Conservation (phyloP, 169 alveolate species). For the Plasmodium vivax region DNA sequence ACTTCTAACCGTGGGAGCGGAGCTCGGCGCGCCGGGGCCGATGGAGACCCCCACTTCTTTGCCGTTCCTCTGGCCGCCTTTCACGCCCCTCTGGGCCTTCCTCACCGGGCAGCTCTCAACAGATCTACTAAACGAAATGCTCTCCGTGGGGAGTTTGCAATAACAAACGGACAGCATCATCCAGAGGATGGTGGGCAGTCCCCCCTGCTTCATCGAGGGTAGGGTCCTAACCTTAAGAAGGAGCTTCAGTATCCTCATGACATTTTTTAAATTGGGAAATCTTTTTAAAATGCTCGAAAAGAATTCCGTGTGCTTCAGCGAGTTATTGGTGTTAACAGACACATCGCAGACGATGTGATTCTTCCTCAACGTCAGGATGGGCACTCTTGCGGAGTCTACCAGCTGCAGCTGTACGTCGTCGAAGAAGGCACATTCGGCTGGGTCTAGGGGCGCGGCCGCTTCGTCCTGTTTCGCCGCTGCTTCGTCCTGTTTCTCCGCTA, state of each 20-base stretch:
- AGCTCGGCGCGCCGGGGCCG: neutral
- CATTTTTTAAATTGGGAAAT: conserved; percentile 87
- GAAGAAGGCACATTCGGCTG: conserved; percentile 15
- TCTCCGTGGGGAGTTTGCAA: conserved; percentile 15
- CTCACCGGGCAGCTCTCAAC: neutral
- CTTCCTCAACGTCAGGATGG: conserved; percentile 86
- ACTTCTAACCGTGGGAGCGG: no score
- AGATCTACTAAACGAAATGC: neutral
- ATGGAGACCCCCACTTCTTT: neutral
- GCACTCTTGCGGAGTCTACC: conserved; percentile 91
- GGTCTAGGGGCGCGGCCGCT: neutral
- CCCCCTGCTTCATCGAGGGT: conserved; percentile 93
- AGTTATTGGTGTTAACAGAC: conserved; percentile 89
- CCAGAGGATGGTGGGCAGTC: conserved; percentile 93
- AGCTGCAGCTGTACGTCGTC: conserved; percentile 81
- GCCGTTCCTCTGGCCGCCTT: neutral
- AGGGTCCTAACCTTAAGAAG: conserved; percentile 87
- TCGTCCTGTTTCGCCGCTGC: neutral
- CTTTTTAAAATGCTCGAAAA: conserved; percentile 83
- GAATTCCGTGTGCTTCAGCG: conserved; percentile 89
- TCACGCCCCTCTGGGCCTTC: neutral
- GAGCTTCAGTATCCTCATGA: conserved; percentile 89
- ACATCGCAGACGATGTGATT: conserved; percentile 89
- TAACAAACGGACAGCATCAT: conserved; percentile 82
- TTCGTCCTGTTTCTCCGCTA: neutral